A percentile compares a stretch with the other conserved stretches of the same genome.
These are phyloP conservation scores for Penicillium hesseltinei DNA, from an alignment of 2,329 filamentous ascomycete species.

Conservation along the genomic window DNA sequence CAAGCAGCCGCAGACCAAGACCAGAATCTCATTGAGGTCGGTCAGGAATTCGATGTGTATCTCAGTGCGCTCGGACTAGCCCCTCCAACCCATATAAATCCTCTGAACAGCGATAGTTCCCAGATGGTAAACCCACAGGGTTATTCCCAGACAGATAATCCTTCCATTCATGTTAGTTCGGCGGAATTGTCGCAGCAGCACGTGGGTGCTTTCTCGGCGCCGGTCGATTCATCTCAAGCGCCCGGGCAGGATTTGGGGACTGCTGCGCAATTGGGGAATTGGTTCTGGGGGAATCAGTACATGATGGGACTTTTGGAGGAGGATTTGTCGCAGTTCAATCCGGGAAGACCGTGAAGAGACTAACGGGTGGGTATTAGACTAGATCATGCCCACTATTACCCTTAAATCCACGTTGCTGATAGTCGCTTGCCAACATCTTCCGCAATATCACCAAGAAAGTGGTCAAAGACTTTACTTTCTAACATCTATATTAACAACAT, in stretches of 20 bases:
- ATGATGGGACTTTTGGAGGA: slow-evolving; percentile 66
- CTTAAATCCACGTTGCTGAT: too few relatives aligned
- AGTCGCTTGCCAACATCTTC: too few relatives aligned
- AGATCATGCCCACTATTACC: neutral
- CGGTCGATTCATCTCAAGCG: slow-evolving; percentile 11
- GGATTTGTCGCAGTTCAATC: slow-evolving; percentile 45
- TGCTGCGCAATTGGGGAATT: slow-evolving; percentile 55
- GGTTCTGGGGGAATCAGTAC: slow-evolving; percentile 65
- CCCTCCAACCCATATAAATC: slow-evolving; percentile 24
- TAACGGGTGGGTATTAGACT: neutral
- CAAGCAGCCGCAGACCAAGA: slow-evolving; percentile 49
- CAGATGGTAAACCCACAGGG: neutral
- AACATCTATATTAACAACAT: too few relatives aligned
- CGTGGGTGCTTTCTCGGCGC: neutral
- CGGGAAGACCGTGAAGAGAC: neutral
- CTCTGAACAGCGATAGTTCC: neutral
- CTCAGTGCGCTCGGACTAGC: slow-evolving; percentile 63
- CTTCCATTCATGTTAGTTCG: slow-evolving; percentile 1
- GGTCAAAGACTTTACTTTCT: too few relatives aligned
- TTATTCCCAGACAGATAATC: slow-evolving; percentile 10
- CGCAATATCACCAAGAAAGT: too few relatives aligned
- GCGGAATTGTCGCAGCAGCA: neutral
- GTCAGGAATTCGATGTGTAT: slow-evolving; percentile 64
- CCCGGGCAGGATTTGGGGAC: slow-evolving; percentile 10
- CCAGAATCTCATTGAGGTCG: slow-evolving; percentile 48